Conservation (phyloP, 1,139 yeast genomes). For the Candida sp. region DNA sequence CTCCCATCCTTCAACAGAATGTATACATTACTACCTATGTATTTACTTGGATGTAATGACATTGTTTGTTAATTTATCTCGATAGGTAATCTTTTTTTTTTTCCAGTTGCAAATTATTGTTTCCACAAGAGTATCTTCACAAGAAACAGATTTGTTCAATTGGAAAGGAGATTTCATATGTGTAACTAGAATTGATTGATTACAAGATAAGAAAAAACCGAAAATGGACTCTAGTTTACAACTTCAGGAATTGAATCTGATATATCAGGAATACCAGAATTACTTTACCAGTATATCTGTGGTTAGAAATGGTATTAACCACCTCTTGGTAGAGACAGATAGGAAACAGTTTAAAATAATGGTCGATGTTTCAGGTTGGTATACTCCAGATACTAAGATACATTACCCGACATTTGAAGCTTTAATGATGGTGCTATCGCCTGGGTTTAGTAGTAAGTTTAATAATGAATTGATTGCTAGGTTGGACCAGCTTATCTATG, state of each 20-base stretch:
- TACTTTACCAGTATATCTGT: slow-evolving; percentile 24
- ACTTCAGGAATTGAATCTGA: slow-evolving; percentile 20
- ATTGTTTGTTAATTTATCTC: too few species aligned
- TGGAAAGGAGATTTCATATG: too few species aligned
- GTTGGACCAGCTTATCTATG: slow-evolving; percentile 11
- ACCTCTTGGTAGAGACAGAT: slow-evolving; percentile 19
- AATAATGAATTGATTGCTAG: slow-evolving; percentile 21
- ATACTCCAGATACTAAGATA: slow-evolving; percentile 7
- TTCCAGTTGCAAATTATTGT: too few species aligned
- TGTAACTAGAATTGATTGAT: too few species aligned
- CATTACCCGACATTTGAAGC: slow-evolving; percentile 46
- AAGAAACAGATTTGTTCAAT: too few species aligned
- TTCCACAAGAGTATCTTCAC: too few species aligned
- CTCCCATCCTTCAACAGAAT: slow-evolving; percentile 30
- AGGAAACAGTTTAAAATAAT: slow-evolving; percentile 18
- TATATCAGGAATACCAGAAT: slow-evolving; percentile 23
- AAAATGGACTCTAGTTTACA: slow-evolving; percentile 15
- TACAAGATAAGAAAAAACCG: too few species aligned
- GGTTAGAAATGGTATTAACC: slow-evolving; percentile 6
- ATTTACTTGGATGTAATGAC: slow-evolving; percentile 14
- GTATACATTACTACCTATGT: slow-evolving; percentile 31
- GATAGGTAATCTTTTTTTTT: too few species aligned
- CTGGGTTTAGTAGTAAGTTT: slow-evolving; percentile 28
- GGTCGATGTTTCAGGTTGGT: slow-evolving; percentile 38
- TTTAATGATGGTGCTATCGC: slow-evolving; percentile 36